Conservation (phyloP, 345 rosid genomes). For the Bruguiera parviflora region DNA sequence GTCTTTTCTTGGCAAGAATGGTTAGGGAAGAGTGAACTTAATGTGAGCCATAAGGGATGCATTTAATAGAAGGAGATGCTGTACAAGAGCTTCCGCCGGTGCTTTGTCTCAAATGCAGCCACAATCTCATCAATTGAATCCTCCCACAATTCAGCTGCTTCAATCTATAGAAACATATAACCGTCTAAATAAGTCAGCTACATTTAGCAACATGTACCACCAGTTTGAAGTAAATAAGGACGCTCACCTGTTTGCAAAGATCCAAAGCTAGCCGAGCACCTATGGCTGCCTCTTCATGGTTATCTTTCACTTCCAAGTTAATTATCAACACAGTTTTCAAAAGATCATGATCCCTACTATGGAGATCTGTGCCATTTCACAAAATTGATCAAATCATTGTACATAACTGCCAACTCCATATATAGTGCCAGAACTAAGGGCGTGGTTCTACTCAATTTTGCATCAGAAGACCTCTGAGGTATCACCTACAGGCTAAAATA, state of each 20-base stretch:
- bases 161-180: conserved; percentile 43
- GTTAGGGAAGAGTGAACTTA: not conserved
- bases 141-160: conserved; percentile 82
- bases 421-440: not conserved
- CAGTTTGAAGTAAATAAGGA: conserved; percentile 5
- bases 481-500: too few species aligned
- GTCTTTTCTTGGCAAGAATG: not conserved
- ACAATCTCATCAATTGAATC: conserved; percentile 72
- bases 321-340: conserved; percentile 73
- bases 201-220: not conserved
- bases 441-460: too few species aligned
- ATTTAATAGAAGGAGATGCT: conserved; percentile 76
- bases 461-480: too few species aligned
- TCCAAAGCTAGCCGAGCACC: conserved; percentile 85
- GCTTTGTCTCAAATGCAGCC: conserved; percentile 67
- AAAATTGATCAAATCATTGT: not conserved
- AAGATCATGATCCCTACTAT: conserved; percentile 65
- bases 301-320: conserved; percentile 96
- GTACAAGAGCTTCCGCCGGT: conserved; percentile 67
- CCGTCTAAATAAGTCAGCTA: not conserved
- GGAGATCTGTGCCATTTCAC: conserved; percentile 57
- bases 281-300: conserved; percentile 92
- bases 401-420: not conserved
- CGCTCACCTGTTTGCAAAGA: conserved; percentile 71
- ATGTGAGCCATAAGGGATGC: not conserved